These are phyloP conservation scores for Botryotinia globosa DNA, from an alignment of 2,329 filamentous ascomycete genomes.

Conservation along the genomic window DNA sequence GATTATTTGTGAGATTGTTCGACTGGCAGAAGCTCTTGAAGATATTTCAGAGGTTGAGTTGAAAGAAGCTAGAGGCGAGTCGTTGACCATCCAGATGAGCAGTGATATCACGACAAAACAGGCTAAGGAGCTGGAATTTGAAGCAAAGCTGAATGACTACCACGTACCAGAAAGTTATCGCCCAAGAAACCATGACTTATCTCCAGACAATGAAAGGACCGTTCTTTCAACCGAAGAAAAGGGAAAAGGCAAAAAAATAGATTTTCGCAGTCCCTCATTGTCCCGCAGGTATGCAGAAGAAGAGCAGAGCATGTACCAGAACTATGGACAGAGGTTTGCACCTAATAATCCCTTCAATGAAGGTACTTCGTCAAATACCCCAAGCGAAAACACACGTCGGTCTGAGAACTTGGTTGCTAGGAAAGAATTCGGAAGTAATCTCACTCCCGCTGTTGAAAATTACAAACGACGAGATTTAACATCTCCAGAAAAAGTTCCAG, in stretches of 20 bases:
- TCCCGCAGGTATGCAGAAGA: background rate
- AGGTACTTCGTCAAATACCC: background rate
- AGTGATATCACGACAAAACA: background rate
- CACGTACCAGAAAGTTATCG: background rate
- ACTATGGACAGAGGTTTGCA: background rate
- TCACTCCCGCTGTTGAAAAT: background rate
- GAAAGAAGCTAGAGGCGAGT: background rate
- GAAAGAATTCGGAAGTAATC: background rate
- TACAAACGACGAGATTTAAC: too few relatives aligned
- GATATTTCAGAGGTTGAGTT: background rate
- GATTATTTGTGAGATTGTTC: background rate
- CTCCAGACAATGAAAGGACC: background rate
- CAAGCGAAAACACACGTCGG: background rate
- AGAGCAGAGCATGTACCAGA: background rate
- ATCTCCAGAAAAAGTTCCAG: background rate
- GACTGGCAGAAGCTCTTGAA: background rate
- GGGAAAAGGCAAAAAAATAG: background rate
- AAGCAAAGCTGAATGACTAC: background rate
- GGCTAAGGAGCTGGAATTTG: background rate
- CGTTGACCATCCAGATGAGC: fast-evolving
- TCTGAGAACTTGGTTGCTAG: background rate
- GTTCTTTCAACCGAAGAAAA: background rate
- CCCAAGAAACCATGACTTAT: background rate
- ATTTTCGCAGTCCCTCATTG: background rate
- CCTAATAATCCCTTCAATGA: too few relatives aligned